Evolutionary conservation across 148 eudicot species (phyloP).

Genomic region (Tetragonia tetragonoides): DNA sequence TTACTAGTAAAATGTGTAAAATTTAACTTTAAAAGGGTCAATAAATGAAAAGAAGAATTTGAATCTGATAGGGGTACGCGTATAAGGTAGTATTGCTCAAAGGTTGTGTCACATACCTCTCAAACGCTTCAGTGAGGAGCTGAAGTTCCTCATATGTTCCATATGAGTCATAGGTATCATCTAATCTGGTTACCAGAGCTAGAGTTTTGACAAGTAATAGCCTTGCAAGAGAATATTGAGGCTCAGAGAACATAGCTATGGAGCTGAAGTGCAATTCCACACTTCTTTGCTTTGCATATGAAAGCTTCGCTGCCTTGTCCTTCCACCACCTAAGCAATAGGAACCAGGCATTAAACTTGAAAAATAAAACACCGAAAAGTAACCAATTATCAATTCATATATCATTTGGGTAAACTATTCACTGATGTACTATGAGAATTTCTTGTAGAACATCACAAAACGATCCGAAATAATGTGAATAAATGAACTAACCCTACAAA

Average conservation of each 20-base stretch:
- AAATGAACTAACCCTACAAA: slow-evolving; percentile 24
- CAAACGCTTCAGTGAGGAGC: slow-evolving; percentile 31
- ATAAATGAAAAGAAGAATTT: no score
- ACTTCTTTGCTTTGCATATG: slow-evolving; percentile 38
- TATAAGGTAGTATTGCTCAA: no score
- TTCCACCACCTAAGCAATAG: slow-evolving; percentile 38
- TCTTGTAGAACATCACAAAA: background rate
- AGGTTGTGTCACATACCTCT: slow-evolving; percentile 1
- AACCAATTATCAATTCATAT: background rate
- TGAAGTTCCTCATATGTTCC: slow-evolving; percentile 38
- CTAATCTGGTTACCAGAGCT: slow-evolving; percentile 22
- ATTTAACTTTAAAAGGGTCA: no score
- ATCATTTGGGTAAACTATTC: no score
- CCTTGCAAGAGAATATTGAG: slow-evolving; percentile 36
- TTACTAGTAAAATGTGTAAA: no score
- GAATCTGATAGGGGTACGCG: no score
- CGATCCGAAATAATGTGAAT: background rate
- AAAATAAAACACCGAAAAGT: background rate
- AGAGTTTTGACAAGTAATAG: slow-evolving; percentile 23
- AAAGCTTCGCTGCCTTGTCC: slow-evolving; percentile 21
- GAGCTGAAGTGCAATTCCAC: slow-evolving; percentile 41
- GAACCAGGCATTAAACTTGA: background rate
- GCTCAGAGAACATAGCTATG: slow-evolving; percentile 27
- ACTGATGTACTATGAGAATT: background rate
- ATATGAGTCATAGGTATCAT: slow-evolving; percentile 53